These are phyloP conservation scores for Silybum marianum DNA, from an alignment of 129 eudicot genomes.

Conservation along the genomic window DNA sequence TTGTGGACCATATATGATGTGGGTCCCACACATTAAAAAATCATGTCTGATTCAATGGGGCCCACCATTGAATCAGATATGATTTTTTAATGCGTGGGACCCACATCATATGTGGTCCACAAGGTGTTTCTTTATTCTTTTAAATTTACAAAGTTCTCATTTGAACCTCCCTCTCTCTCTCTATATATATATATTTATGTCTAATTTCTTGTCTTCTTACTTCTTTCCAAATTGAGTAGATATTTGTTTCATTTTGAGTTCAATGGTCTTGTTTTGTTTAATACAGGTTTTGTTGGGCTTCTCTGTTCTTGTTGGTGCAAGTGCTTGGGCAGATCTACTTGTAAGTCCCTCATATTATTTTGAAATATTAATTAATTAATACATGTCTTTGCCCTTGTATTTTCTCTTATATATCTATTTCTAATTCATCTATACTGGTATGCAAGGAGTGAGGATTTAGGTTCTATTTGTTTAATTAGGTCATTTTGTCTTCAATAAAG, in stretches of 20 bases:
- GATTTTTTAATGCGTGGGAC: too few relatives aligned
- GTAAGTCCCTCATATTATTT: conserved; percentile 39
- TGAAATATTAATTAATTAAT: not conserved
- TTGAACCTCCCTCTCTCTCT: too few relatives aligned
- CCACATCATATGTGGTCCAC: too few relatives aligned
- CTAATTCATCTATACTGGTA: too few relatives aligned
- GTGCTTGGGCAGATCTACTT: conserved; percentile 78
- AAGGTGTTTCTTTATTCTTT: too few relatives aligned
- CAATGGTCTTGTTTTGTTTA: conserved; percentile 67
- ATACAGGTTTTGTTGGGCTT: conserved; percentile 97
- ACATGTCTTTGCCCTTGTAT: not conserved
- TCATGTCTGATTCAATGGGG: too few relatives aligned
- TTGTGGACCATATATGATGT: too few relatives aligned
- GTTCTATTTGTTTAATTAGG: too few relatives aligned
- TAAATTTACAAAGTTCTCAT: too few relatives aligned
- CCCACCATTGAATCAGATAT: too few relatives aligned
- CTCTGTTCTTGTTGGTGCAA: conserved; percentile 75
- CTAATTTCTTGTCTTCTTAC: conserved; percentile 11
- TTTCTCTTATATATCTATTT: not conserved
- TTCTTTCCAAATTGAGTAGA: not conserved
- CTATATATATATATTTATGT: not conserved
- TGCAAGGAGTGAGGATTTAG: too few relatives aligned
- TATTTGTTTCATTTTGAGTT: not conserved
- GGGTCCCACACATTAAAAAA: too few relatives aligned
- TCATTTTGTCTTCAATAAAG: not conserved